Evolutionary conservation across 768 basidiomycete genomes (phyloP), one percentile per base, ranked within the genome.

Genomic region (Collybia sordida): DNA sequence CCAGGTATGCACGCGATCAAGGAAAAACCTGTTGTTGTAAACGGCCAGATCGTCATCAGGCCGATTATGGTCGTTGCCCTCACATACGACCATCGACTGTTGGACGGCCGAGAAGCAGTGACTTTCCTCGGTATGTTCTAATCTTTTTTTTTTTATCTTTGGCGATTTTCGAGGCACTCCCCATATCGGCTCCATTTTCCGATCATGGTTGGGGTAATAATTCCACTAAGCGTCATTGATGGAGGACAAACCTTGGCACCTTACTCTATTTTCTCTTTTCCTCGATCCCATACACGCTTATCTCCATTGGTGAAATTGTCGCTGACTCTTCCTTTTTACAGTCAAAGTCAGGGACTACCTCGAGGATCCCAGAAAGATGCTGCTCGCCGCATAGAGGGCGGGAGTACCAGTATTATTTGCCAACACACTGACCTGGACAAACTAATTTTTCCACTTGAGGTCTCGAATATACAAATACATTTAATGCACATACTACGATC

Each of bases 21-120:
- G 66, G 94, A 96, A 58, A 83, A 79, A 53, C 82, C 90, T 6
- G 92, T 90, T 21, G 96, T 96, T 21, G 90, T 96, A 40, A 77
- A 97, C 59, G 96, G 95, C 19, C 86, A 98, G 74, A 92, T 98
- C 59, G 95, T 94, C 57, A 88, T 98, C 65, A 85, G 96, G 48
- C 96, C 96, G 24, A 92, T 98, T 72, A 98, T 98, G 95, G 81
- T 94, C 38, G 85, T 95, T 45, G 91, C 90, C 6, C 78, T 93
- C 52, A 96, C 94, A 0, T 98, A 98, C 66, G 95, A 98, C 69
- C 95, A 98, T 73, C 81, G 96, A 54, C 71, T 99, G 61, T 78
- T 99, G 58, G 96, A 99, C 64, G 96, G 96, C 28, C 79, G 96
- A 57, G 96, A 99, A 70, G 96, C 90, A 27, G 90, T 93, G 46